Percentiles rank a stretch among this genome's conserved stretches.
Evolutionary conservation across 495 filamentous ascomycete genomes (phyloP).

Genomic region (Collariella sp.): DNA sequence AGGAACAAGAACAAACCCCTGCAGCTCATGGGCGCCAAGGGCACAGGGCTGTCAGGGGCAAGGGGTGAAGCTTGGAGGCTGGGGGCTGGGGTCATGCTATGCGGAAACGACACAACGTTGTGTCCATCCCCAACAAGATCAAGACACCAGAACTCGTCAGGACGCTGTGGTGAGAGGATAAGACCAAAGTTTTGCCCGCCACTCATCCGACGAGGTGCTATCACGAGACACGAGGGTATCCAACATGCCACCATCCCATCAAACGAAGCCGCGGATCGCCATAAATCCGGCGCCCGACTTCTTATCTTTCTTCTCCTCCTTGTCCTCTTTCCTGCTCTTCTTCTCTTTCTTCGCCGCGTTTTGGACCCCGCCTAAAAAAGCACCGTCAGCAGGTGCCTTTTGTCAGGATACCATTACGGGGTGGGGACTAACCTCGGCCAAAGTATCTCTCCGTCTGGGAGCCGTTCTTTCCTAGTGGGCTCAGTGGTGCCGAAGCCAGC

Average conservation of each 20-base stretch:
- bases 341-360: constrained; percentile 45
- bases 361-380: constrained; percentile 44
- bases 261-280: constrained; percentile 46
- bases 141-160: not conserved
- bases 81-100: not conserved
- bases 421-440: constrained; percentile 35
- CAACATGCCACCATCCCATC: too few relatives aligned
- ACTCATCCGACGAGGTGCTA: too few relatives aligned
- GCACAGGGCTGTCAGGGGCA: not conserved
- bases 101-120: not conserved
- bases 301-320: constrained; percentile 40
- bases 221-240: too few relatives aligned
- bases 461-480: constrained; percentile 32
- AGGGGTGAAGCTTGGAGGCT: not conserved
- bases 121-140: too few relatives aligned
- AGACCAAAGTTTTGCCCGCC: too few relatives aligned
- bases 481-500: constrained; percentile 18
- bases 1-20: not conserved
- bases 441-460: constrained; percentile 38
- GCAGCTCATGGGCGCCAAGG: not conserved
- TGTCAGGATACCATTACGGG: constrained; percentile 6
- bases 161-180: too few relatives aligned
- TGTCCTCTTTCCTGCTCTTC: constrained; percentile 44
- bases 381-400: constrained; percentile 23
- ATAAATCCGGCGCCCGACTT: constrained; percentile 29